Percentiles rank a stretch among this genome's conserved stretches.
Evolutionary conservation across 495 filamentous ascomycete genomes (phyloP).

Genomic region (Penicillium tannophilum): DNA sequence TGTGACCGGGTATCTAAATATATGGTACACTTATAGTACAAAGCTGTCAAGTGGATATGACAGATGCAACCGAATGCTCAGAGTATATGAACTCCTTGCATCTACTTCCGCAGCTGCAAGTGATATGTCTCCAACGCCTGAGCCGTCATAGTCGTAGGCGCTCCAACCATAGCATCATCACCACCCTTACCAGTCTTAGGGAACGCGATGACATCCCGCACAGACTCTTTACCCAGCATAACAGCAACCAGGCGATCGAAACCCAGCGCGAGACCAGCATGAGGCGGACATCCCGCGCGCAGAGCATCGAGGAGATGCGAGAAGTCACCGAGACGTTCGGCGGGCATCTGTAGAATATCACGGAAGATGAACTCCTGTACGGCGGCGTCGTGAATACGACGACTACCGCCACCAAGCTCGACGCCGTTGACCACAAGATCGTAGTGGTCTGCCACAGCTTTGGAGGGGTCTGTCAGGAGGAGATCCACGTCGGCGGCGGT

Average conservation of each 20-base stretch:
- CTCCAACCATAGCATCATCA: constrained; percentile 78
- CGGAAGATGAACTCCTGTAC: constrained; percentile 85
- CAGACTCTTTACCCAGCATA: constrained; percentile 70
- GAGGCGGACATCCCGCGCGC: constrained; percentile 89
- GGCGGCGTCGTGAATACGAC: constrained; percentile 84
- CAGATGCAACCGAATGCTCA: neutral
- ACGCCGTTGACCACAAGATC: constrained; percentile 95
- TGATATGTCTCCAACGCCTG: constrained; percentile 74
- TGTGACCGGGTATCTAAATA: constrained; percentile 22
- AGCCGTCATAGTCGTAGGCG: constrained; percentile 65
- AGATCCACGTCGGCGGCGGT: constrained; percentile 71
- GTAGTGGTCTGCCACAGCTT: constrained; percentile 80
- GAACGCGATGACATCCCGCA: constrained; percentile 94
- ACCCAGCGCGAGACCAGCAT: constrained; percentile 90
- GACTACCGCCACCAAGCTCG: constrained; percentile 89
- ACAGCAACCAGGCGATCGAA: constrained; percentile 89
- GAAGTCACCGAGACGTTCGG: constrained; percentile 71
- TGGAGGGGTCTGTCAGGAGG: constrained; percentile 69
- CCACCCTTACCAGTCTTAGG: constrained; percentile 84
- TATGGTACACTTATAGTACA: constrained; percentile 23
- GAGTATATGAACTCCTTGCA: neutral
- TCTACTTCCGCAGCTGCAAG: constrained; percentile 34
- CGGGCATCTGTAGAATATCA: constrained; percentile 70
- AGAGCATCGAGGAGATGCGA: constrained; percentile 81
- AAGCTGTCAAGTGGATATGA: neutral